Evolutionary conservation across 1,284 basidiomycete genomes (phyloP).

Genomic region (Mrakiaceae sp.): DNA sequence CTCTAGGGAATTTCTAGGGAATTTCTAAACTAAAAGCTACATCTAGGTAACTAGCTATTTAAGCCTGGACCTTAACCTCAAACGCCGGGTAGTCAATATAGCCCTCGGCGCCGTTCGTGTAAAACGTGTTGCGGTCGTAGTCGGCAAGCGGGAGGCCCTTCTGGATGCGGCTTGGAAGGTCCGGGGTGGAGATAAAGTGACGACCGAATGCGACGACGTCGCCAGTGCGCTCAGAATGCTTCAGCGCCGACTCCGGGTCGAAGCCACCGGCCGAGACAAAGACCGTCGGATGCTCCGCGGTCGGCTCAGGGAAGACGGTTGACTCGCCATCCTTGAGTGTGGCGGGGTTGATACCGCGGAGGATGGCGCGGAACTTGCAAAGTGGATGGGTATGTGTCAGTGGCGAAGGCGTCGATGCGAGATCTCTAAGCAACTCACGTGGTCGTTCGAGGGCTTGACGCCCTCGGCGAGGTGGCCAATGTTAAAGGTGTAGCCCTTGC

Average conservation of each 20-base stretch:
- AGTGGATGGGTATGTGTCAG: not conserved
- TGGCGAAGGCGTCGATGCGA: too few species aligned
- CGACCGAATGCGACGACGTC: constrained; percentile 43
- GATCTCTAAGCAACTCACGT: constrained; percentile 1
- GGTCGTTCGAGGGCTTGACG: constrained; percentile 21
- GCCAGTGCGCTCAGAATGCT: constrained; percentile 29
- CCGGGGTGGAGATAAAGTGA: constrained; percentile 42
- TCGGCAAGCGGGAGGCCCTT: constrained; percentile 26
- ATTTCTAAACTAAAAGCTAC: too few species aligned
- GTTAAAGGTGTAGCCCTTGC: constrained; percentile 14
- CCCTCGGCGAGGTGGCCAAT: constrained; percentile 15
- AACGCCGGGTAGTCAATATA: constrained; percentile 24
- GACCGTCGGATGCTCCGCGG: constrained; percentile 16
- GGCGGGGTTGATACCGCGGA: constrained; percentile 19
- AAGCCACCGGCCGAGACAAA: constrained; percentile 35
- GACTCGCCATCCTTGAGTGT: constrained; percentile 12
- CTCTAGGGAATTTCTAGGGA: too few species aligned
- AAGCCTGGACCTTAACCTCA: constrained; percentile 7
- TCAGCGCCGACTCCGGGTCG: constrained; percentile 24
- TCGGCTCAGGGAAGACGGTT: constrained; percentile 19
- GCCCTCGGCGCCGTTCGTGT: constrained; percentile 21
- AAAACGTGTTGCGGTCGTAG: constrained; percentile 33
- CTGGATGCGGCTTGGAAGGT: constrained; percentile 41
- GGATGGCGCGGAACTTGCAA: constrained; percentile 19
- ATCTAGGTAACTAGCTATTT: not conserved